A percentile compares a stretch with the other conserved stretches of the same genome.
Evolutionary conservation across 2,329 filamentous ascomycete genomes (phyloP).

Genomic region (Metarhizium guizhouense): DNA sequence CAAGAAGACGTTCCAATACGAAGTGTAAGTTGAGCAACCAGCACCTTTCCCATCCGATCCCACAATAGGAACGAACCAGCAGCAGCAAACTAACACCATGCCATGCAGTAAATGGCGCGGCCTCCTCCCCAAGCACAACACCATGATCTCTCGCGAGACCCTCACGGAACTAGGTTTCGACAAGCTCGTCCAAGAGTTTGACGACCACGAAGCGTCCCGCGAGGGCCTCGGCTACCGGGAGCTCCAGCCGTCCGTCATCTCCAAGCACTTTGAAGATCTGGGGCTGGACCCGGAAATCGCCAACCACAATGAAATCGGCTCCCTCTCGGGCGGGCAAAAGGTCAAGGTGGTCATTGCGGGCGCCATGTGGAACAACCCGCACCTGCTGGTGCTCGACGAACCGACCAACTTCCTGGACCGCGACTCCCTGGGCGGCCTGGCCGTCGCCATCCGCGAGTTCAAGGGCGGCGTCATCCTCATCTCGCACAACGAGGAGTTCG

Average conservation of each 20-base stretch:
- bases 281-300: conserved; percentile 96
- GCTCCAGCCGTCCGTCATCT: conserved; percentile 86
- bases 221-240: conserved; percentile 95
- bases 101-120: conserved; percentile 73
- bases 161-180: conserved; percentile 75
- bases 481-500: conserved; percentile 98
- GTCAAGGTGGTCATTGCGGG: conserved; percentile 97
- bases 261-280: conserved; percentile 96
- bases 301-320: conserved; percentile 97
- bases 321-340: conserved; percentile 92
- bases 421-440: conserved; percentile 90
- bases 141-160: conserved; percentile 86
- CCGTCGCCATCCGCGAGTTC: conserved; percentile 97
- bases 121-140: conserved; percentile 87
- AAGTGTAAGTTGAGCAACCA: conserved; percentile 54
- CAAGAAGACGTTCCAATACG: conserved; percentile 99
- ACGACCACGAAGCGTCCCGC: conserved; percentile 96
- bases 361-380: conserved; percentile 98
- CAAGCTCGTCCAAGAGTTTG: conserved; percentile 95
- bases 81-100: no score
- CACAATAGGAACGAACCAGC: neutral
- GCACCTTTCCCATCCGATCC: neutral
- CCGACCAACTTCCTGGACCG: conserved; percentile 99
- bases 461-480: conserved; percentile 99
- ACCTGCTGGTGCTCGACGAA: conserved; percentile 94